These are phyloP conservation scores for Mangifera indica DNA, from an alignment of 345 rosid species.

Conservation along the genomic window DNA sequence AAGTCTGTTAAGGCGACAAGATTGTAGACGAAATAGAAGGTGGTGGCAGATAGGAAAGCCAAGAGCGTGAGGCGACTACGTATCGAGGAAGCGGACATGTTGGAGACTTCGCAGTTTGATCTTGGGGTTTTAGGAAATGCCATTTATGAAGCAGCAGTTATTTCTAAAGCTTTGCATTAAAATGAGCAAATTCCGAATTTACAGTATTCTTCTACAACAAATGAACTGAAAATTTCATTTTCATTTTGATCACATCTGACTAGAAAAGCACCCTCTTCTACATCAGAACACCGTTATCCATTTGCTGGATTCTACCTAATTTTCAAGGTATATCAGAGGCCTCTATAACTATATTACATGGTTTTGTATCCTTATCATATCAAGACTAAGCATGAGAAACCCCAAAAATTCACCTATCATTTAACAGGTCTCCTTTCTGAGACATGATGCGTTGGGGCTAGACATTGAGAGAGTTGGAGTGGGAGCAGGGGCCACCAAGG, in stretches of 20 bases:
- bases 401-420: constrained; percentile 20
- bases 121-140: background rate
- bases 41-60: constrained; percentile 75
- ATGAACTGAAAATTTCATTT: no score
- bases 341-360: background rate
- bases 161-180: no score
- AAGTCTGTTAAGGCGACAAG: constrained; percentile 59
- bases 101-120: background rate
- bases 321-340: background rate
- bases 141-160: no score
- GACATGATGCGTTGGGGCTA: constrained; percentile 9
- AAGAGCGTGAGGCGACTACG: constrained; percentile 63
- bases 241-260: background rate
- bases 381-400: background rate
- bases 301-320: constrained; percentile 4
- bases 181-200: no score
- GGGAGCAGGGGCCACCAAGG: constrained; percentile 11
- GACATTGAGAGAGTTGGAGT: constrained; percentile 25
- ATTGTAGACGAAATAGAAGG: constrained; percentile 75
- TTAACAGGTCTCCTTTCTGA: constrained; percentile 14
- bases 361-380: constrained; percentile 9
- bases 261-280: constrained; percentile 7
- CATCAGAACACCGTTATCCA: background rate
- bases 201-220: no score
- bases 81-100: constrained; percentile 50